A percentile compares a stretch with the other conserved stretches of the same genome.
Conservation (phyloP, 768 basidiomycete species). For the Nidularia sp. region DNA sequence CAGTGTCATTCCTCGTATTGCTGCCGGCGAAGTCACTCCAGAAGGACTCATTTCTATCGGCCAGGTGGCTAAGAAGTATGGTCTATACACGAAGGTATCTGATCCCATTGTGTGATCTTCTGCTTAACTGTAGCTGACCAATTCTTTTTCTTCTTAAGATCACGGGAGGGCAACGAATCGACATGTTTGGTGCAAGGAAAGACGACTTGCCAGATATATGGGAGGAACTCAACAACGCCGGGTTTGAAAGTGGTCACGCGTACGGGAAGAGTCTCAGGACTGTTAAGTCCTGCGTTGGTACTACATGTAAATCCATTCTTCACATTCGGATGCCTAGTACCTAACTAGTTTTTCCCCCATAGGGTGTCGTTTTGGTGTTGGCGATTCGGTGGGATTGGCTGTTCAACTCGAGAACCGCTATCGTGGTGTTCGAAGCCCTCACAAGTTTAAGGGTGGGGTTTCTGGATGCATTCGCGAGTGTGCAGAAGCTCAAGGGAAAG, state of each 20-base stretch:
- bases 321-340: background rate
- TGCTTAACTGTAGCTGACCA: too few relatives aligned
- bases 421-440: conserved; percentile 64
- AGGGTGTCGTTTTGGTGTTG: conserved; percentile 68
- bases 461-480: conserved; percentile 74
- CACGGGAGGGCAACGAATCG: conserved; percentile 52
- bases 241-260: conserved; percentile 75
- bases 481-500: conserved; percentile 67
- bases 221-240: conserved; percentile 59
- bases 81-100: conserved; percentile 55
- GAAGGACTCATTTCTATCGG: conserved; percentile 64
- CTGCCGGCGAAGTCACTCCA: conserved; percentile 69
- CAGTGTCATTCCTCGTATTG: conserved; percentile 67
- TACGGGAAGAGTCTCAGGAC: conserved; percentile 71
- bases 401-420: conserved; percentile 70
- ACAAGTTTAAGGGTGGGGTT: conserved; percentile 76
- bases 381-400: conserved; percentile 73
- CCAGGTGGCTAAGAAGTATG: conserved; percentile 62
- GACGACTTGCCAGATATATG: conserved; percentile 65
- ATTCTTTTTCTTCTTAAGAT: background rate
- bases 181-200: conserved; percentile 68
- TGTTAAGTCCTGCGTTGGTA: conserved; percentile 77
- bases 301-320: conserved; percentile 29
- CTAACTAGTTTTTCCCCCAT: background rate
- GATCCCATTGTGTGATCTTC: background rate